Base-by-base conservation (phyloP, 2,329 filamentous ascomycete genomes). In the Emmonsiellopsis sp. region DNA sequence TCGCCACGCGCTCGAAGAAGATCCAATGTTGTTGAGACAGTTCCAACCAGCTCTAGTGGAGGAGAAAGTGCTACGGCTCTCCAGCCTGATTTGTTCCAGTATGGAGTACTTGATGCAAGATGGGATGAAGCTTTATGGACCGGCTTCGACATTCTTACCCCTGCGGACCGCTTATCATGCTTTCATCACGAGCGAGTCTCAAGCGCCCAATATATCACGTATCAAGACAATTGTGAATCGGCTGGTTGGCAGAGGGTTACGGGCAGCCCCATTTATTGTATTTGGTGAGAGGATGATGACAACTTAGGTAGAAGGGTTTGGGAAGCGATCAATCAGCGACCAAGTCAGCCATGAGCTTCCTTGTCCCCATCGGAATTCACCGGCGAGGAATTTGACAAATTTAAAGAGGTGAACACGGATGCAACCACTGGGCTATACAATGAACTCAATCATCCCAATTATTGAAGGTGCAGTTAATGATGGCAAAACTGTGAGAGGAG, bases 41-140 rank as follows among this genome's bases (percentile, higher is more conserved):
- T 7, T 42, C 30, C 20, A 26, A 31, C 26, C n/a, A 50, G 7
- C 10, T 16, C 32, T 30, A 26, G 34, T 16, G 9, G 43, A 42
- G 13, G 31, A 45, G 16, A 9, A 45, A 8, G 11, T n/a, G 3
- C 51, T 53, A 3, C 51, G 51, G 10, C 51, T 69, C 1, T 64
- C 64, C 1, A 54, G 50, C 0, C 63, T 61, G 54, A 67, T 70
- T 11, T 66, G 65, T 41, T 58, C 62, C 30, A 71, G 70, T 41
- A 67, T 69, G 43, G 63, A 67, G 6, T 74, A 72, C 53, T 53
- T 73, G 7, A 56, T 71, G 13, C 67, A 67, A 53, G 68, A 71
- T 15, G 63, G 70, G 16, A 70, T 74, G 67, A 69, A 64, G 15
- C 57, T 74, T 0, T 73, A 66, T 52, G 72, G 73, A 0, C 65